Base-by-base conservation (phyloP, 164 flowering plant species). In the Stephania yunnanensis region DNA sequence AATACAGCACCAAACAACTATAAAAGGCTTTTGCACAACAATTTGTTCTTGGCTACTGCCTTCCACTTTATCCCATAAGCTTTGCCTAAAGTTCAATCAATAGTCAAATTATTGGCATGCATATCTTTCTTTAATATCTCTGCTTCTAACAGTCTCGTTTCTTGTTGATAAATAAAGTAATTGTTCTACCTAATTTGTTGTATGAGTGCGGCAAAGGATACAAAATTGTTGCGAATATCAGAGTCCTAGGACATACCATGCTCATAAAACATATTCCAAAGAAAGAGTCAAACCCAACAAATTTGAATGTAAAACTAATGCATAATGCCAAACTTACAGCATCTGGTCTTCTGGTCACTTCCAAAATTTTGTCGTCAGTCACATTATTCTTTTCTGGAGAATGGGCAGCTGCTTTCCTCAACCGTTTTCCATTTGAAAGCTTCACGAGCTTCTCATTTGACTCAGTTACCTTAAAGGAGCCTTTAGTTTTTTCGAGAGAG, bases 281-380 rank as follows among this genome's bases (percentile, higher is more conserved):
- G 6, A 31, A 69, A n/a, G 63, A 71, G 46, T 67, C 20, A 30
- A 68, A 31, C 25, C 25, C 30, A 2, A 50, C 36, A 20, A 61
- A 10, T n/a, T 58, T 6, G 20, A 58, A 58, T 3, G 17, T 58
- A 58, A 58, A 58, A 58, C 64, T 58, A 58, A 50, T 9, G 11
- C 55, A 10, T 58, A 58, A 15, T 3, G 25, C 61, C 69, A 17
- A 79, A 88, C 94, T 88, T 88, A 89, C 97, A 77, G 71, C 77
- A 75, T 78, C 76, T 58, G 89, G 90, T 73, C 84, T 86, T 78
- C 81, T 80, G 58, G 86, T 79, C 48, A 85, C 87, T 79, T 90
- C 88, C 69, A 80, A 4, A 30, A 44, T 52, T 64, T 80, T 74
- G 46, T 73, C 77, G 74, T 55, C 75, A 73, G 71, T 71, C 78